A percentile compares a stretch with the other conserved stretches of the same genome.
Conservation (phyloP, 2,329 filamentous ascomycete genomes). For the Arthrocladium fulminans region DNA sequence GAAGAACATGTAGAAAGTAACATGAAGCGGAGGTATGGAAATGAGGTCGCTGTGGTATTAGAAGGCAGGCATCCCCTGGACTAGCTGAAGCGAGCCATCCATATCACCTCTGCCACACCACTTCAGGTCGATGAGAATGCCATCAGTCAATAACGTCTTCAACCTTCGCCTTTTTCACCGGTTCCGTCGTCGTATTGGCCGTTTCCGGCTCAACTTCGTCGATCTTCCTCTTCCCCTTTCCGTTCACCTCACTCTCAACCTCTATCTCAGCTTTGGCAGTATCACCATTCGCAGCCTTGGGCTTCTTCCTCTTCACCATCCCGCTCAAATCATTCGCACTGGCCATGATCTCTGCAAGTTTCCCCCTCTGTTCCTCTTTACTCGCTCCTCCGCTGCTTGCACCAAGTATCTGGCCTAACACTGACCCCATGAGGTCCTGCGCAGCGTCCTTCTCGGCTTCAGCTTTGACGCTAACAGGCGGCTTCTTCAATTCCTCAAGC, state of each 20-base stretch:
- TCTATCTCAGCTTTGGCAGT: neutral
- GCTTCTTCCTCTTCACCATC: conserved; percentile 48
- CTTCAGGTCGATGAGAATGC: no score
- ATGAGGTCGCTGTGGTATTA: no score
- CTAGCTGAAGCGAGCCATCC: no score
- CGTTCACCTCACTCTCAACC: conserved; percentile 5
- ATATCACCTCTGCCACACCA: no score
- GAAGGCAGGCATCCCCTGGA: no score
- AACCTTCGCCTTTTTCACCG: conserved; percentile 16
- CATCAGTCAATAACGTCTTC: conserved; percentile 16
- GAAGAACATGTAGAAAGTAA: no score
- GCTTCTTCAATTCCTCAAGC: conserved; percentile 49
- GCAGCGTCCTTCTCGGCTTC: conserved; percentile 24
- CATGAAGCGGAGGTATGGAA: no score
- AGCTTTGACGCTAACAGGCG: conserved; percentile 42
- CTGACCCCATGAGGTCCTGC: conserved; percentile 40
- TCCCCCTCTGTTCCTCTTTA: conserved; percentile 43
- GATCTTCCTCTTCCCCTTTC: conserved; percentile 21
- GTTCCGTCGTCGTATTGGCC: neutral
- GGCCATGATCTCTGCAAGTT: conserved; percentile 47
- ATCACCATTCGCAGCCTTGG: conserved; percentile 14
- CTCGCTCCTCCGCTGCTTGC: conserved; percentile 33
- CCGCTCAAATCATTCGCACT: conserved; percentile 52
- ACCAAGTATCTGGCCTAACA: conserved; percentile 51
- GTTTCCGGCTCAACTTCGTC: conserved; percentile 16